These are phyloP conservation scores for Lepidium didymum DNA, from an alignment of 345 rosid species.

Conservation along the genomic window DNA sequence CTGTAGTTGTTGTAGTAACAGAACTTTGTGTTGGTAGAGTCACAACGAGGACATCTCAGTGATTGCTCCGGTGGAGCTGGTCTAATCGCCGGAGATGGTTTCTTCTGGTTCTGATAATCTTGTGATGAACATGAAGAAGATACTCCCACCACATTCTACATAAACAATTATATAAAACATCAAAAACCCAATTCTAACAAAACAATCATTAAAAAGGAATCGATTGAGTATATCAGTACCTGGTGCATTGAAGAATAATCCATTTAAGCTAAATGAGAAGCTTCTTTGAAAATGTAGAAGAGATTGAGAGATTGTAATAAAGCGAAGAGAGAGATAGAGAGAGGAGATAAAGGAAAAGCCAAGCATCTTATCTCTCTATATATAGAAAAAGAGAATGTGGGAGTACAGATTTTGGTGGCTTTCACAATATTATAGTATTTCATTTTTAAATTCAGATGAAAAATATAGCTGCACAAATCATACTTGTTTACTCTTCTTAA, in stretches of 20 bases:
- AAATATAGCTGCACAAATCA: no score
- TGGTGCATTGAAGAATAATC: constrained; percentile 13
- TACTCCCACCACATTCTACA: constrained; percentile 18
- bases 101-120: constrained; percentile 21
- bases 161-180: neutral
- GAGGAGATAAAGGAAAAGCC: constrained; percentile 14
- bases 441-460: no score
- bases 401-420: constrained; percentile 12
- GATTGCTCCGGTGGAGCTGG: constrained; percentile 53
- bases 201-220: neutral
- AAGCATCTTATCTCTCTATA: constrained; percentile 15
- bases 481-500: no score
- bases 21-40: constrained; percentile 70
- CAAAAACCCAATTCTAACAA: neutral
- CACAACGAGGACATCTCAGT: constrained; percentile 64
- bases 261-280: neutral
- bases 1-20: constrained; percentile 90
- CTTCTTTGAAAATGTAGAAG: neutral
- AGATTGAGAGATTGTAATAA: neutral
- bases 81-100: constrained; percentile 15
- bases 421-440: neutral
- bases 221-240: neutral
- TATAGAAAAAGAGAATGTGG: constrained; percentile 10
- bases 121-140: constrained; percentile 19
- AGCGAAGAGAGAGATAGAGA: neutral